A percentile compares a stretch with the other conserved stretches of the same genome.
phyloP scores from a whole-genome alignment of 164 flowering plant species.

The Stephania japonica region DNA sequence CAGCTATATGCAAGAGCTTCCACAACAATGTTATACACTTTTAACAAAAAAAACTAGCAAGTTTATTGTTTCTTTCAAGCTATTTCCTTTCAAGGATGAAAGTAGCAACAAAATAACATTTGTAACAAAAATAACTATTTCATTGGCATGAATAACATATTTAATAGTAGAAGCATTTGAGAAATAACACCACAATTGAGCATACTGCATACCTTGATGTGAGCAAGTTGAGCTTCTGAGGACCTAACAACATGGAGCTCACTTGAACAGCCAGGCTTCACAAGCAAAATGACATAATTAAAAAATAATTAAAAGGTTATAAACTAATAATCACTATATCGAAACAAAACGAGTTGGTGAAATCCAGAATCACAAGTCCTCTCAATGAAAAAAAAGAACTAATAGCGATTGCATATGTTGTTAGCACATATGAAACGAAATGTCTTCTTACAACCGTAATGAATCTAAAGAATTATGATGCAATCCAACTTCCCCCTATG shows the following conservation, averaged over 20 bases:
- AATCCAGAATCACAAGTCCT: neutral
- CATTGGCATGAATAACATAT: neutral
- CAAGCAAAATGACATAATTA: conserved; percentile 10
- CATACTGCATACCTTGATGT: conserved; percentile 56
- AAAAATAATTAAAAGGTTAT: too few relatives aligned
- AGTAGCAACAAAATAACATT: neutral
- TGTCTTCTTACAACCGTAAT: too few relatives aligned
- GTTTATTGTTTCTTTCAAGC: neutral
- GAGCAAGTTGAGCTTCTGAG: conserved; percentile 68
- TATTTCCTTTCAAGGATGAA: neutral
- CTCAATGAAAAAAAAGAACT: neutral
- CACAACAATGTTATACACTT: too few relatives aligned
- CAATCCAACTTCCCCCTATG: too few relatives aligned
- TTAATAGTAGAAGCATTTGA: neutral
- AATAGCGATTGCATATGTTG: too few relatives aligned
- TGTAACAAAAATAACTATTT: neutral
- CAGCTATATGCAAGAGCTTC: too few relatives aligned
- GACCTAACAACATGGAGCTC: conserved; percentile 59
- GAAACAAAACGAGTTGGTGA: neutral
- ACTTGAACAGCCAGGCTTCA: conserved; percentile 96
- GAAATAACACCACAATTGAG: neutral
- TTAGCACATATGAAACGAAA: too few relatives aligned
- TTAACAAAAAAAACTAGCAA: too few relatives aligned
- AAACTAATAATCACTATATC: neutral
- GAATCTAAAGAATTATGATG: too few relatives aligned